These are phyloP conservation scores for Lathyrus aphaca DNA, from an alignment of 306 rosid genomes.

Conservation along the genomic window DNA sequence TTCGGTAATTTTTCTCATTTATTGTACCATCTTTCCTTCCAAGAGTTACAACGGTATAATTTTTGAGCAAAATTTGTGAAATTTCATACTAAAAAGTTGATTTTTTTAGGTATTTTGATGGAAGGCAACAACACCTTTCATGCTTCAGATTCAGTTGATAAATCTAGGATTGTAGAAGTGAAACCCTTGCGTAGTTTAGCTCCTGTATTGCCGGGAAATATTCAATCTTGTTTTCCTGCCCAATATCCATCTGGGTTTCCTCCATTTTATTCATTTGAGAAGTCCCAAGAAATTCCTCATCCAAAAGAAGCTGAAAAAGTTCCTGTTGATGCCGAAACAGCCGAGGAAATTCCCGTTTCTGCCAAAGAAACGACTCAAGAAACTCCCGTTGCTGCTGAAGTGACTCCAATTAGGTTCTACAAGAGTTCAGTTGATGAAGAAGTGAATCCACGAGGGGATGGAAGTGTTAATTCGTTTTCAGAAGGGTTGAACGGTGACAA, in stretches of 20 bases:
- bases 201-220: slow-evolving; percentile 54
- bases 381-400: slow-evolving; percentile 2
- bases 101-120: slow-evolving; percentile 40
- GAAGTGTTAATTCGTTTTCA: background rate
- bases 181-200: slow-evolving; percentile 62
- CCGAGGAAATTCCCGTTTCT: background rate
- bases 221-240: slow-evolving; percentile 38
- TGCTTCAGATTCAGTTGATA: slow-evolving; percentile 49
- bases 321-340: background rate
- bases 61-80: background rate
- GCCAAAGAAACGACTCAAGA: background rate
- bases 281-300: slow-evolving; percentile 37
- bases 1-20: background rate
- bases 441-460: background rate
- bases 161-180: slow-evolving; percentile 54
- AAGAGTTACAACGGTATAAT: background rate
- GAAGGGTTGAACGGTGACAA: slow-evolving; percentile 9
- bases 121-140: slow-evolving; percentile 46
- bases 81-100: slow-evolving; percentile 3
- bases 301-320: background rate
- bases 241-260: slow-evolving; percentile 49
- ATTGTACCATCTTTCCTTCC: too few species aligned
- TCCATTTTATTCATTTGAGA: slow-evolving; percentile 51
- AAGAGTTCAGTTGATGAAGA: slow-evolving; percentile 38
- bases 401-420: slow-evolving; percentile 51